Conservation (phyloP, 1,139 yeast species). For the Yamadazyma trypodendri region DNA sequence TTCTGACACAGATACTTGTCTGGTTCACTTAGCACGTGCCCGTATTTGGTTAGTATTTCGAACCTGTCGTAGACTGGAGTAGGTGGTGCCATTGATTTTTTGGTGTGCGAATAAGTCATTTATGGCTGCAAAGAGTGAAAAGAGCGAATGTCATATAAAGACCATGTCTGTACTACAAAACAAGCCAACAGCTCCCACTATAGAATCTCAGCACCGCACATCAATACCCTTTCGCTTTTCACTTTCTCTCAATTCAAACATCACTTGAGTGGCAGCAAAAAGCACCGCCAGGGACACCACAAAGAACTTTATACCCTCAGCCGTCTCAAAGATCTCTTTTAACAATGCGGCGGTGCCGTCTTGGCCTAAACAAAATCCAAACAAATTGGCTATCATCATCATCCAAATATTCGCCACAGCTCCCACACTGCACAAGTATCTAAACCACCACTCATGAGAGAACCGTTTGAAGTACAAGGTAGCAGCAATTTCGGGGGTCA, state of each 20-base stretch:
- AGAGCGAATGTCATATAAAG: too few relatives aligned
- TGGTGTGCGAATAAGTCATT: not conserved
- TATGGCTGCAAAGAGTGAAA: not conserved
- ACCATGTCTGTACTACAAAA: too few relatives aligned
- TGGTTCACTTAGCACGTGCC: conserved; percentile 29
- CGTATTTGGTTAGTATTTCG: conserved; percentile 29
- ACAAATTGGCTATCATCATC: conserved; percentile 96
- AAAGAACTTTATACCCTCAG: conserved; percentile 65
- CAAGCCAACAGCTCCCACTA: too few relatives aligned
- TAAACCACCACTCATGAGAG: conserved; percentile 62
- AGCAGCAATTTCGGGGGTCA: conserved; percentile 84
- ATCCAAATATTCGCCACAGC: conserved; percentile 91
- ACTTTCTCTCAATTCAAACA: conserved; percentile 89
- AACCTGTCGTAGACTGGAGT: conserved; percentile 38
- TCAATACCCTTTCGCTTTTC: conserved; percentile 84
- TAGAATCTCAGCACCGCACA: conserved; percentile 66
- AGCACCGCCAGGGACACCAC: conserved; percentile 62
- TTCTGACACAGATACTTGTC: conserved; percentile 40
- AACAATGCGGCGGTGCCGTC: conserved; percentile 76
- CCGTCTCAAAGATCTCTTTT: conserved; percentile 68
- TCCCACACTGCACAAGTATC: conserved; percentile 82
- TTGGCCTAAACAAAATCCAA: conserved; percentile 89
- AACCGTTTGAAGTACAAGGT: conserved; percentile 45
- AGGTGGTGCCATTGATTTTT: conserved; percentile 44
- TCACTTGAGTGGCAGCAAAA: conserved; percentile 84